Base-by-base conservation (phyloP, 2,329 filamentous ascomycete species). In the Verticillium tricorpus region DNA sequence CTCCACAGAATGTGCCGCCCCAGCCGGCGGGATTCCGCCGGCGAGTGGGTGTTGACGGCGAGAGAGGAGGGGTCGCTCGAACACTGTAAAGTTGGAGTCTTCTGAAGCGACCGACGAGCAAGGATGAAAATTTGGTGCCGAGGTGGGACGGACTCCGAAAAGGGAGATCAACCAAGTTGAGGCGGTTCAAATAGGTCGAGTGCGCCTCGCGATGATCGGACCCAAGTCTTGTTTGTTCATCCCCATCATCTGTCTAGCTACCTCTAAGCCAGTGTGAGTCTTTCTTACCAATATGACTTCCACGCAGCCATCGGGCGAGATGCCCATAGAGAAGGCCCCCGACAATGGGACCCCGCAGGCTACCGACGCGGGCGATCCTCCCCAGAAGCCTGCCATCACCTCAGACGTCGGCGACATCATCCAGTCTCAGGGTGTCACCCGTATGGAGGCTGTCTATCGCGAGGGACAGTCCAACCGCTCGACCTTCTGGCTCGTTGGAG, bases 361-460 rank as follows among this genome's bases (percentile, higher is more conserved):
- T 34, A 3, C 31, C 19, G 56, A 34, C 9, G 56, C 32, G n/a
- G 31, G 25, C 17, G 56, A 57, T 31, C 56, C 56, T 22, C 56
- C 56, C 9, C 31, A 57, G 32, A 57, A 57, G 56, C 56, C 56
- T 19, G 31, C 31, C 4, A 34, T 57, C 32, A 57, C 62, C 34
- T 65, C 65, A 52, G 61, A 66, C 35, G 67, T 67, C 19, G 66
- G 63, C 37, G 61, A 69, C 50, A 60, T 61, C 32, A 56, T 65
- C 19, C 69, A 71, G 39, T 69, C 67, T 0, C 61, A 62, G 56
- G 70, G 70, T 14, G 70, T 72, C 34, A 70, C 68, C 1, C 68
- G 70, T 35, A 71, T 71, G 68, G 70, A 72, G 39, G 70, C 69
- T 5, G 69, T 72, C 22, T 71, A 71, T 61, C 68, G 70, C 32